These are phyloP conservation scores for Chlorokybus atmophyticus DNA, from an alignment of 139 green algal species.

Conservation along the genomic window DNA sequence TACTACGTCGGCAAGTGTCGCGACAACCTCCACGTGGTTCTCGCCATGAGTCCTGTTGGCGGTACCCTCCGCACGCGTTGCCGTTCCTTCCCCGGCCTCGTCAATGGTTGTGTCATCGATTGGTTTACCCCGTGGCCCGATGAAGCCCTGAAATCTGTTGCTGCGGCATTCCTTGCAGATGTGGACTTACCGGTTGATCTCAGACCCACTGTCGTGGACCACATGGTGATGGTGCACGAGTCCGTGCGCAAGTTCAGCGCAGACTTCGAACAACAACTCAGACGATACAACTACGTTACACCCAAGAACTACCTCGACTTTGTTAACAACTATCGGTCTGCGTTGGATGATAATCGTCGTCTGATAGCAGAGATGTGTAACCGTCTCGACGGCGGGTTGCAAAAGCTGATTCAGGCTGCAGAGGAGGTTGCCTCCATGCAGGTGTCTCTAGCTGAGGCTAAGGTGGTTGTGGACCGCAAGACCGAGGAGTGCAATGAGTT, in stretches of 20 bases:
- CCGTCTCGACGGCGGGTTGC: constrained; percentile 54
- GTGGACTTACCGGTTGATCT: constrained; percentile 40
- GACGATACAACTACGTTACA: constrained; percentile 78
- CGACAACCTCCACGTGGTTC: constrained; percentile 67
- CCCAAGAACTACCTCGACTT: constrained; percentile 91
- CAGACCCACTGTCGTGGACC: constrained; percentile 47
- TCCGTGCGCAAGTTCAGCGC: constrained; percentile 45
- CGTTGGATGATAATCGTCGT: constrained; percentile 38
- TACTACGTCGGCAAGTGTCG: constrained; percentile 60
- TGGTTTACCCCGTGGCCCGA: constrained; percentile 81
- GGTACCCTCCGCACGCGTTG: constrained; percentile 56
- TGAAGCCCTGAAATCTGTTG: constrained; percentile 59
- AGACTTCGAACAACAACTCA: constrained; percentile 53
- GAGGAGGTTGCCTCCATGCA: constrained; percentile 70
- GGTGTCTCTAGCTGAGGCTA: constrained; percentile 59
- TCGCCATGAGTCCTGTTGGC: constrained; percentile 65
- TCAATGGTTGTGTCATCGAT: constrained; percentile 81
- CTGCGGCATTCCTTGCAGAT: constrained; percentile 55
- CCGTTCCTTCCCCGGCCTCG: constrained; percentile 74
- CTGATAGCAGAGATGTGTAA: constrained; percentile 39
- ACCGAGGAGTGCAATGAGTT: constrained; percentile 70
- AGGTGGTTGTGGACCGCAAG: constrained; percentile 60
- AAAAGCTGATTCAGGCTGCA: constrained; percentile 70
- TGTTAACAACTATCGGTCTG: constrained; percentile 64
- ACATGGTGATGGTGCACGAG: constrained; percentile 78